These are phyloP conservation scores for Haplosporangium gracile DNA, from an alignment of 192 early-diverging fungal genomes.

Conservation along the genomic window DNA sequence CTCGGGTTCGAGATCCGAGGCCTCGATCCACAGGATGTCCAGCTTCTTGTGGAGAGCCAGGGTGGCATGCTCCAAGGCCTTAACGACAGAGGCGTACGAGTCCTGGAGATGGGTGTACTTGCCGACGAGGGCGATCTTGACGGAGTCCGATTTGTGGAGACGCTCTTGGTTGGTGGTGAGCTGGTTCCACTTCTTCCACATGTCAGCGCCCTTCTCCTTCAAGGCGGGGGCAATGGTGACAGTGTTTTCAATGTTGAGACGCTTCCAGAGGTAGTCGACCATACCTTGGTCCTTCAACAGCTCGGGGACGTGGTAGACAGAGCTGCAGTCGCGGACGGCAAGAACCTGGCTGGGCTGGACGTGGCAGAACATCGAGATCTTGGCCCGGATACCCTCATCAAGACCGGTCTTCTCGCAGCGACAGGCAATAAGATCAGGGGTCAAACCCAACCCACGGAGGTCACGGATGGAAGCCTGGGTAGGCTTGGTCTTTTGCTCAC, in stretches of 20 bases:
- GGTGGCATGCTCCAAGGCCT: conserved; percentile 94
- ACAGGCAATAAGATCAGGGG: conserved; percentile 83
- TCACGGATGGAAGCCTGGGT: conserved; percentile 95
- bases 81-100: conserved; percentile 95
- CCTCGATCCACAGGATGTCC: conserved; percentile 92
- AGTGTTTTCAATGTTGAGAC: conserved; percentile 43
- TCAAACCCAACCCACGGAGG: conserved; percentile 91
- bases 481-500: conserved; percentile 99
- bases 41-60: conserved; percentile 88
- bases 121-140: conserved; percentile 92
- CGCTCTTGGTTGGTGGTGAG: conserved; percentile 37
- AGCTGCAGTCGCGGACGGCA: conserved; percentile 95
- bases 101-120: conserved; percentile 97
- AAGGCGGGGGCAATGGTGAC: conserved; percentile 33
- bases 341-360: conserved; percentile 90
- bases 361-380: conserved; percentile 99
- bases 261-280: conserved; percentile 47
- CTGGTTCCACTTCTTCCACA: conserved; percentile 45
- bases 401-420: conserved; percentile 68
- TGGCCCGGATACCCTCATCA: conserved; percentile 84
- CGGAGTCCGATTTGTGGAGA: conserved; percentile 70
- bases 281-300: conserved; percentile 46
- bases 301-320: conserved; percentile 69
- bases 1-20: conserved; percentile 85
- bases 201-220: conserved; percentile 32